A percentile compares a stretch with the other conserved stretches of the same genome.
phyloP scores from a whole-genome alignment of 129 eudicot genomes.

The Chrysanthemum seticuspe region DNA sequence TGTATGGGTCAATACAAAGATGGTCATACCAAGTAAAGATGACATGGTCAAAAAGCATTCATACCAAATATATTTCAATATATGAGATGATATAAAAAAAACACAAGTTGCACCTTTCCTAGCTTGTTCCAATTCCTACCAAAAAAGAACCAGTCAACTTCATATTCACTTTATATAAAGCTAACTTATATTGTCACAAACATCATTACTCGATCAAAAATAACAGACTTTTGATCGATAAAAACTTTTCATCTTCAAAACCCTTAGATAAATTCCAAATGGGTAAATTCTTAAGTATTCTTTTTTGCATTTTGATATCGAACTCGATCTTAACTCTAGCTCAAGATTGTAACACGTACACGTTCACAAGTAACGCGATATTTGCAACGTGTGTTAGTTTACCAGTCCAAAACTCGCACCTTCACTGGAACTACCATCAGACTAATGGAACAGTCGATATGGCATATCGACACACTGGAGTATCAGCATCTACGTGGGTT shows the following conservation, averaged over 20 bases:
- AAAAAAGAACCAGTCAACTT: conserved; percentile 31
- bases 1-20: no score
- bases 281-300: conserved; percentile 29
- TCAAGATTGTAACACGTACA: conserved; percentile 39
- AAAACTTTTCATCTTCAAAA: neutral
- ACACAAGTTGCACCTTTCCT: conserved; percentile 25
- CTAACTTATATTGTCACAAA: neutral
- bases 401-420: conserved; percentile 51
- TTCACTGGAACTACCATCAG: conserved; percentile 67
- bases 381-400: conserved; percentile 49
- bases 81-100: conserved; percentile 10
- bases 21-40: no score
- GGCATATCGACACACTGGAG: conserved; percentile 59
- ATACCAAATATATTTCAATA: neutral
- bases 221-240: conserved; percentile 2
- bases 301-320: conserved; percentile 24
- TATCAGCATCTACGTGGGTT: conserved; percentile 59
- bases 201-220: neutral
- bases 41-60: neutral
- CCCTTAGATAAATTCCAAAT: conserved; percentile 21
- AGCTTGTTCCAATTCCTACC: conserved; percentile 16
- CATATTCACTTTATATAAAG: conserved; percentile 25
- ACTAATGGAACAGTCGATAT: conserved; percentile 55
- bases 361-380: conserved; percentile 41
- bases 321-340: conserved; percentile 36